Evolutionary conservation across 768 basidiomycete species (phyloP).

Genomic region (Phylloporus scabripes): DNA sequence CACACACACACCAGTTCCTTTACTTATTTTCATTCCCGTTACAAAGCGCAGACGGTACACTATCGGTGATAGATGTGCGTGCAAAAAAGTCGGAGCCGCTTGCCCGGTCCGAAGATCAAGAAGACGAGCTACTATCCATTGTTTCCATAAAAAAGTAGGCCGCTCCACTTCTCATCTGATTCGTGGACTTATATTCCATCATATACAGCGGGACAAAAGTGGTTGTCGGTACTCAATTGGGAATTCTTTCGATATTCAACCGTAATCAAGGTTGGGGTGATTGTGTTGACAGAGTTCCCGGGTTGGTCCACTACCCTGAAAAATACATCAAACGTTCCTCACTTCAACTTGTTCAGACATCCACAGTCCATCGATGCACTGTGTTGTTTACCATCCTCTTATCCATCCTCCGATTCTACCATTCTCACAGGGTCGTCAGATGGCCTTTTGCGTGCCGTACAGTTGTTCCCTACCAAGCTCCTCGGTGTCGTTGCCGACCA

Average conservation of each 20-base stretch:
- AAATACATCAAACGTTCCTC: slow-evolving; percentile 1
- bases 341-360: slow-evolving; percentile 49
- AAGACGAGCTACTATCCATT: slow-evolving; percentile 87
- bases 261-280: slow-evolving; percentile 84
- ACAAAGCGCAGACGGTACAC: slow-evolving; percentile 81
- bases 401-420: slow-evolving; percentile 59
- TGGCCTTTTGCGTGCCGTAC: slow-evolving; percentile 81
- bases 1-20: background rate
- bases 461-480: slow-evolving; percentile 84
- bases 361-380: slow-evolving; percentile 88
- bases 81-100: slow-evolving; percentile 72
- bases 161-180: background rate
- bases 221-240: slow-evolving; percentile 85
- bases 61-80: slow-evolving; percentile 89
- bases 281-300: slow-evolving; percentile 85
- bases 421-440: slow-evolving; percentile 91
- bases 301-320: slow-evolving; percentile 41
- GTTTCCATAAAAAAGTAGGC: slow-evolving; percentile 76
- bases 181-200: background rate
- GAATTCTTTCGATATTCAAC: slow-evolving; percentile 88
- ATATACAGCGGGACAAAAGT: slow-evolving; percentile 62
- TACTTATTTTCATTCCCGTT: background rate
- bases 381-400: slow-evolving; percentile 59
- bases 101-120: slow-evolving; percentile 91
- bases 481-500: slow-evolving; percentile 89